Base-by-base conservation (phyloP, 1,284 basidiomycete species). In the Leucoagaricus sp. region DNA sequence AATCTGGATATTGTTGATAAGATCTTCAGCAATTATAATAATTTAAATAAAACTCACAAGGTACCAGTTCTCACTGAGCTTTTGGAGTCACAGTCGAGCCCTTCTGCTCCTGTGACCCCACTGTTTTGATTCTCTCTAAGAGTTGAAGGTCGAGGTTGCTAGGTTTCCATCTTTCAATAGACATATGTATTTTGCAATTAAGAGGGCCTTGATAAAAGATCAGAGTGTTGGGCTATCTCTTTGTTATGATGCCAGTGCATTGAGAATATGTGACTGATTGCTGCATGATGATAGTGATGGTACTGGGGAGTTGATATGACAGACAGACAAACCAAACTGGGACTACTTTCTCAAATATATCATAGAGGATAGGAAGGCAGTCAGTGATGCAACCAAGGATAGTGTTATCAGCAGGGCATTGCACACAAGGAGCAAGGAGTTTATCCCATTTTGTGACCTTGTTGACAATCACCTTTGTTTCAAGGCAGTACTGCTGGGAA, bases 401-500 rank as follows among this genome's bases (percentile, higher is more conserved):
- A 8, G 26, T 31, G 13, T 42, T 42, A 13, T 53, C 29, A 6
- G 21, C 40, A 5, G 17, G 26, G 10, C 3, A 17, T 8, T 6
- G 10, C 5, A 13, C 26, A 8, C 28, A 7, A 19, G 38, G 25
- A n/a, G 12, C 8, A 7, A n/a, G 15, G 7, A 26, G 36, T 15
- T 9, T 10, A 34, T 53, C 41, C 50, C 50, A 53, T n/a, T 53
- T 53, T 6, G 42, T 53, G 23, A 53, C 44, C 33, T 53, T 53
- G 19, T 53, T 7, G 5, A 53, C 12, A 12, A 53, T 9, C 10
- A 29, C 40, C 0, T 26, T 17, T 31, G 50, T 53, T n/a, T 5
- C 25, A 4, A 53, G 13, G 21, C 50, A 44, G 23, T 23, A 33
- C 2, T 13, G 10, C 29, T 53, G 40, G 17, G 50, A 38, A n/a